Percentiles rank a stretch among this genome's conserved stretches.
phyloP scores from a whole-genome alignment of 164 flowering plant species.

The Platanus orientalis region DNA sequence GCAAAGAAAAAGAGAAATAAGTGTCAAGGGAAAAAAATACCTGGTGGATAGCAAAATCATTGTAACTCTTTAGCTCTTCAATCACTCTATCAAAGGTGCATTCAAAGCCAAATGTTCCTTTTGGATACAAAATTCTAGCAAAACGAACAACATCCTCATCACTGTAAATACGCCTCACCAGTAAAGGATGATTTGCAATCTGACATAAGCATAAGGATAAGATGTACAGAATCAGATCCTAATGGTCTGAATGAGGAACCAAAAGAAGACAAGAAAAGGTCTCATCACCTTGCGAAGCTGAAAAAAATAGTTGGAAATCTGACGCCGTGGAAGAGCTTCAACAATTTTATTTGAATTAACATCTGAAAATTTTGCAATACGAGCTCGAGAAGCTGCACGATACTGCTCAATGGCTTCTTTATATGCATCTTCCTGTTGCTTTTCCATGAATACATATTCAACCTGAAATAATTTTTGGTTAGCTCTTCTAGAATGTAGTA shows the following conservation, averaged over 20 bases:
- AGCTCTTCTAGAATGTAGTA: constrained; percentile 5
- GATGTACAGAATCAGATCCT: constrained; percentile 11
- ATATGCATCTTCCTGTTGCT: constrained; percentile 70
- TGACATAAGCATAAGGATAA: constrained; percentile 24
- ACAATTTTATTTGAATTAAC: constrained; percentile 21
- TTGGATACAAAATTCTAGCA: constrained; percentile 69
- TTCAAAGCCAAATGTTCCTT: constrained; percentile 87
- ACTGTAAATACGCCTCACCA: constrained; percentile 81
- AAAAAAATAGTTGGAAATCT: constrained; percentile 82
- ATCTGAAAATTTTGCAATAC: constrained; percentile 40
- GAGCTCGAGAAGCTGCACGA: constrained; percentile 72
- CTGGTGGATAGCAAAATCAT: constrained; percentile 82
- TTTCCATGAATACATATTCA: constrained; percentile 68
- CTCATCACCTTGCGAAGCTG: constrained; percentile 82
- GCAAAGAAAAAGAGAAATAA: neutral
- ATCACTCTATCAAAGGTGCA: constrained; percentile 83
- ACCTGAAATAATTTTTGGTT: constrained; percentile 46
- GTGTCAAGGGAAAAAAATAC: constrained; percentile 32
- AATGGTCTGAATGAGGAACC: neutral
- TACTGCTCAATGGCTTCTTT: constrained; percentile 89
- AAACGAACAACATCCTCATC: constrained; percentile 75
- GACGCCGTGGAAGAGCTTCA: constrained; percentile 67
- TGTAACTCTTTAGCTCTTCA: constrained; percentile 78
- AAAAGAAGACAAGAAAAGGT: neutral
- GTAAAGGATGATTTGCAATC: constrained; percentile 97